Base-by-base conservation (phyloP, 805 yeast genomes). In the Myxozyma neotropica region DNA sequence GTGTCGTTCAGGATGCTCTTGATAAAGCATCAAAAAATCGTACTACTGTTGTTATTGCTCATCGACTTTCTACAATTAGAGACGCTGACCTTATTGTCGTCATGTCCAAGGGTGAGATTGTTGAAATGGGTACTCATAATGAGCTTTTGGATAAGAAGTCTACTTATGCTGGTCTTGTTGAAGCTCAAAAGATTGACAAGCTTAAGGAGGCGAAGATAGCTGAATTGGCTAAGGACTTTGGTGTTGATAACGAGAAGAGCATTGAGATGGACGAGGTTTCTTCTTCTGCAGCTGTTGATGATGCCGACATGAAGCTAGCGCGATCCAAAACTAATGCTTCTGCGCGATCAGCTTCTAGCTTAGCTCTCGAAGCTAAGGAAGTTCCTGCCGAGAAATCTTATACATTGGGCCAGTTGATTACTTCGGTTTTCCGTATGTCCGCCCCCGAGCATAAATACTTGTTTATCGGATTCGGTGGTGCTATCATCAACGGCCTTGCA, bases 11-110 rank as follows among this genome's bases (percentile, higher is more conserved):
- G 75, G 74, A 74, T 38, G 84, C 85, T 40, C 72, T 84, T 56
- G 68, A 71, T 35, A 57, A 63, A 13, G 71, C 71, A 5, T 48
- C 71, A 13, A 58, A 63, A 55, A 43, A 61, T 33, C 56, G 73
- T 4, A 92, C 97, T 0, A 74, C 77, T 5, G 87, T 92, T 40
- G 87, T 92, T 49, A 89, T 92, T 67, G 97, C 97, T 0, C 97
- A 92, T 72, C 79, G 97, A 67, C 78, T 92, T 55, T 85, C 94
- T 12, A 92, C 97, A 0, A 92, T 92, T 59, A 83, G 84, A 66
- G 83, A 83, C 63, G 83, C 87, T 55, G 80, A 81, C 57, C 69
- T 83, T 58, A 78, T 83, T 21, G 78, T 83, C 38, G 87, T 83
- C 19, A 74, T 83, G 70, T 60, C 71, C 12, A 73, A 76, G 56